Base-by-base conservation (phyloP, 2,329 filamentous ascomycete genomes). In the Ophiocordyceps camponoti-saundersi region DNA sequence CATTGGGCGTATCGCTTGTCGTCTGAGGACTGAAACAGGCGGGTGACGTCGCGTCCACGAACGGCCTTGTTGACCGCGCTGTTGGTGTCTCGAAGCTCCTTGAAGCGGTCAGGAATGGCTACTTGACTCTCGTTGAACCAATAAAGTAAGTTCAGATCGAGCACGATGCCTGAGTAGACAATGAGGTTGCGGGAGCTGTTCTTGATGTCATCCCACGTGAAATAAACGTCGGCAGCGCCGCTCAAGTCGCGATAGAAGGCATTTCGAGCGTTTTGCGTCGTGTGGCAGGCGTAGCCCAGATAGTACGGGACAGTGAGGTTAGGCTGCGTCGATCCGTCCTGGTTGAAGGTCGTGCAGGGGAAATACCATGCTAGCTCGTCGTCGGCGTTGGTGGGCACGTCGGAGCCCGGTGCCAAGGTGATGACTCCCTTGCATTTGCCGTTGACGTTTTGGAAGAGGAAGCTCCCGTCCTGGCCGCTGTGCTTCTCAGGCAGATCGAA, bases 371-470 rank as follows among this genome's bases (percentile, higher is more conserved):
- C 92, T 51, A 98, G 67, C 48, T 94, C 68, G 12, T 80, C 79
- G 46, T 80, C 66, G 23, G 63, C 65, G 59, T 94, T 81, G 6
- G 82, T 84, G 1, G 89, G 87, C 10, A 98, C 79, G 55, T 87
- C 82, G 1, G 89, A 93, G 47, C 70, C 70, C 1, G 73, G 60
- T 1, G 82, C 77, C 8, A 72, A 64, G 1, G 78, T 94, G 59
- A 98, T 95, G 48, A 96, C 65, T 11, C 75, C 84, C 67, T 96
- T 98, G 74, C 92, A 98, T 51, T 84, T 85, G 44, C 92, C 93
- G 56, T 98, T 98, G 62, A 98, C 92, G 54, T 96, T 94, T 61
- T 98, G 92, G 66, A 98, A 98, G 58, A 98, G 67, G 61, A 98
- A 98, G 59, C 89, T 96, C 48, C 86, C 90, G 60, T 98, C 93